Percentiles rank a stretch among this genome's conserved stretches.
Conservation (phyloP, 345 rosid genomes). For the Jatropha curcas region DNA sequence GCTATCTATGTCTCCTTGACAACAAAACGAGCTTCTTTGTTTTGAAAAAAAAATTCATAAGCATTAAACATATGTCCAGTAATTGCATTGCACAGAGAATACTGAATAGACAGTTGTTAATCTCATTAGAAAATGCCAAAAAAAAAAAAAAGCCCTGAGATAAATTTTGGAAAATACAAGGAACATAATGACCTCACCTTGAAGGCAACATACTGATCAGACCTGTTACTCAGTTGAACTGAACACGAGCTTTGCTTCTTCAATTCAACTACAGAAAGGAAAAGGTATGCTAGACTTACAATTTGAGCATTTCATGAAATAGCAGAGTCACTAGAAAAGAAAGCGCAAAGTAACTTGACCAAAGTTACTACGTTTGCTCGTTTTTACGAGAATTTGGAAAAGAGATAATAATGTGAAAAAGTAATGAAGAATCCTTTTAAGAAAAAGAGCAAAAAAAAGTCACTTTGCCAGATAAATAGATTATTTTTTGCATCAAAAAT, state of each 20-base stretch:
- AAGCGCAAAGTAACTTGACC: no score
- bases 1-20: not conserved
- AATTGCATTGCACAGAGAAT: not conserved
- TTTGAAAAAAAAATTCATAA: not conserved
- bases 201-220: slow-evolving; percentile 60
- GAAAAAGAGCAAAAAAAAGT: no score
- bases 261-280: slow-evolving; percentile 44
- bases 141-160: no score
- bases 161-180: not conserved
- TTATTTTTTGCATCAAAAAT: no score
- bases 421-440: no score
- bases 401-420: no score
- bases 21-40: not conserved
- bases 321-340: no score
- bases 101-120: no score
- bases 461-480: no score
- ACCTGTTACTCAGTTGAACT: slow-evolving; percentile 41
- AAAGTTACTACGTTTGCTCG: no score
- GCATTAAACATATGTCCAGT: not conserved
- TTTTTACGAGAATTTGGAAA: no score
- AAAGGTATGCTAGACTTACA: not conserved
- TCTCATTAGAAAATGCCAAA: not conserved
- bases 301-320: not conserved
- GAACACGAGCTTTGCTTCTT: slow-evolving; percentile 53
- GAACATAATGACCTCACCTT: slow-evolving; percentile 34